These are phyloP conservation scores for Coemansia nantahalensis DNA, from an alignment of 192 early-diverging fungal genomes.

Conservation along the genomic window DNA sequence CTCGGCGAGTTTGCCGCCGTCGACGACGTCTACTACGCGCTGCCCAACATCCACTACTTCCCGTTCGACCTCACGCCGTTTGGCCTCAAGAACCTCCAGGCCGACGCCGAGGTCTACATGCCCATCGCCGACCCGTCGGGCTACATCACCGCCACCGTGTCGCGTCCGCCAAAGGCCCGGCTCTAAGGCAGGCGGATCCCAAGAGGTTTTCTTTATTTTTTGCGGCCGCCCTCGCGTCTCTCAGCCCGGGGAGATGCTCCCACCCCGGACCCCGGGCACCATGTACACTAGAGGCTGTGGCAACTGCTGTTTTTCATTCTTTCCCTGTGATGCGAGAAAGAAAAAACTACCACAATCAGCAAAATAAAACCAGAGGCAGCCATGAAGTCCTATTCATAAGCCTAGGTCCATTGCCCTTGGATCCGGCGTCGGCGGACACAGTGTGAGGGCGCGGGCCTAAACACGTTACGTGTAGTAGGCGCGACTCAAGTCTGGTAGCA, in stretches of 20 bases:
- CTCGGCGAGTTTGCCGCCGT: constrained; percentile 59
- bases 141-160: constrained; percentile 67
- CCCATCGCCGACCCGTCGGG: constrained; percentile 73
- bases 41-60: constrained; percentile 81
- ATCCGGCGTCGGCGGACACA: no score
- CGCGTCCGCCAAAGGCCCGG: constrained; percentile 48
- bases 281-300: constrained; percentile 25
- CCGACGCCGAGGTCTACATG: constrained; percentile 69
- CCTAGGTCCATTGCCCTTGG: no score
- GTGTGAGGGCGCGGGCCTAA: no score
- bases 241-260: neutral
- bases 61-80: constrained; percentile 68
- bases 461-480: no score
- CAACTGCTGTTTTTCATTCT: constrained; percentile 33
- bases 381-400: no score
- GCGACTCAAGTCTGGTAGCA: no score
- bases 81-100: constrained; percentile 66
- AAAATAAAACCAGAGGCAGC: no score
- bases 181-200: neutral
- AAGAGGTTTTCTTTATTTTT: constrained; percentile 38
- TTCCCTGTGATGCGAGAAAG: constrained; percentile 42
- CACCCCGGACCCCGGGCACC: neutral
- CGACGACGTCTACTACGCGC: constrained; percentile 62
- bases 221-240: no score
- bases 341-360: no score